Base-by-base conservation (phyloP, 2,329 filamentous ascomycete species). In the Nemania diffusa region DNA sequence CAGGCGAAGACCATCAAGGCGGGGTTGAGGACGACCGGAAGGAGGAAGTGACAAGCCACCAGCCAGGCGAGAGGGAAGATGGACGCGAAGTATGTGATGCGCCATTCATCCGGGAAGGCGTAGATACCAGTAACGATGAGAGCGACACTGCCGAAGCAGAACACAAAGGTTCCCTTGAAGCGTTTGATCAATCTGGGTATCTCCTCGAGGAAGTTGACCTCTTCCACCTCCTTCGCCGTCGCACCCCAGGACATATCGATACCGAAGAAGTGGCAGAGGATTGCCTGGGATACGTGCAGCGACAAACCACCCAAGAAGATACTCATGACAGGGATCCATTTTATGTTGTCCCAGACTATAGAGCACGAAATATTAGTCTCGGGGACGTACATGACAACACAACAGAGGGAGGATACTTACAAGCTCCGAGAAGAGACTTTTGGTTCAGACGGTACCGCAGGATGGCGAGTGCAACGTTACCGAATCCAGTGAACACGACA, bases 1-100 rank as follows among this genome's bases (percentile, higher is more conserved):
- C 84, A 89, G 51, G 84, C 87, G 73, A 89, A 88, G 75, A 84
- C 82, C 87, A 91, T 90, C 79, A 90, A 75, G 57, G 86, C 87
- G 22, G 88, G 88, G 72, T 90, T 90, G 68, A 90, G 78, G 64
- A 82, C 82, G 56, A 91, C 83, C 9, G 88, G 88, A 65, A 90
- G 76, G 46, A 87, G 76, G 74, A 89, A 87, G 74, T 90, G 87
- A 42, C 81, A 81, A 51, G 82, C 77, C 11, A 89, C 79, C 42
- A 87, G 79, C 44, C 81, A 83, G 24, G 77, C 78, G 26, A 91
- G 76, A 24, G 89, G 88, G 72, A 82, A 88, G 75, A 91, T 88
- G 62, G 88, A 85, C 15, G 86, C 84, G 71, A 91, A 86, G 61
- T 82, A 75, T 22, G 78, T 79, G 74, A 91, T 90, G 68, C 80